Percentiles rank a stretch among this genome's conserved stretches.
phyloP scores from a whole-genome alignment of 306 rosid species.

The Macrotyloma uniflorum region DNA sequence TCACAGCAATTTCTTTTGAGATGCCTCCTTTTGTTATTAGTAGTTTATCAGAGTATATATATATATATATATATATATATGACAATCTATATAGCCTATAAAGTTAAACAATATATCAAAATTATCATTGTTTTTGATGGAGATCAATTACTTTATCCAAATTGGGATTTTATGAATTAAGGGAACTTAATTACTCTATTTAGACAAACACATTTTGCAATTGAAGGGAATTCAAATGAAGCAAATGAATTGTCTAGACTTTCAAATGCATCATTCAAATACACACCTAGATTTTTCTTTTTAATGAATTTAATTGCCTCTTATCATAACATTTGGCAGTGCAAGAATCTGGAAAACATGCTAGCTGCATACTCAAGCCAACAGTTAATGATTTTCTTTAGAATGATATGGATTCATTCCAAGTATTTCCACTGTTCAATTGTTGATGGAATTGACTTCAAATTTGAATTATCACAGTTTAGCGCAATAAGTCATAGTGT shows the following conservation, averaged over 20 bases:
- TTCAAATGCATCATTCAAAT: not conserved
- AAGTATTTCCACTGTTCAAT: not conserved
- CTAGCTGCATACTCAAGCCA: not conserved
- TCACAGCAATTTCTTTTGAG: not conserved
- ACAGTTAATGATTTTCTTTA: not conserved
- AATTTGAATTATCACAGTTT: not conserved
- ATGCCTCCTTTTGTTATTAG: not conserved
- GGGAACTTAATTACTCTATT: not conserved
- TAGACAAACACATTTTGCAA: not conserved
- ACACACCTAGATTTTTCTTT: not conserved
- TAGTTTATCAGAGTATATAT: not conserved
- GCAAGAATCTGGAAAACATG: not conserved
- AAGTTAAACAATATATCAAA: not conserved
- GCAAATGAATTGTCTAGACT: not conserved
- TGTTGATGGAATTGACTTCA: not conserved
- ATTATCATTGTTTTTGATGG: not conserved
- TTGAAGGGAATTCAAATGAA: not conserved
- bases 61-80: not conserved
- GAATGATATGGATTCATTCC: not conserved
- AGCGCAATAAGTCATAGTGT: not conserved
- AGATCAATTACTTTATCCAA: not conserved
- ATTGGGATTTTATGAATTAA: not conserved
- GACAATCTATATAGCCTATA: not conserved
- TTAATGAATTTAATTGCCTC: not conserved
- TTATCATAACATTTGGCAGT: not conserved